Percentiles rank a stretch among this genome's conserved stretches.
Conservation (phyloP, 2,329 filamentous ascomycete genomes). For the Penicillium sp. region DNA sequence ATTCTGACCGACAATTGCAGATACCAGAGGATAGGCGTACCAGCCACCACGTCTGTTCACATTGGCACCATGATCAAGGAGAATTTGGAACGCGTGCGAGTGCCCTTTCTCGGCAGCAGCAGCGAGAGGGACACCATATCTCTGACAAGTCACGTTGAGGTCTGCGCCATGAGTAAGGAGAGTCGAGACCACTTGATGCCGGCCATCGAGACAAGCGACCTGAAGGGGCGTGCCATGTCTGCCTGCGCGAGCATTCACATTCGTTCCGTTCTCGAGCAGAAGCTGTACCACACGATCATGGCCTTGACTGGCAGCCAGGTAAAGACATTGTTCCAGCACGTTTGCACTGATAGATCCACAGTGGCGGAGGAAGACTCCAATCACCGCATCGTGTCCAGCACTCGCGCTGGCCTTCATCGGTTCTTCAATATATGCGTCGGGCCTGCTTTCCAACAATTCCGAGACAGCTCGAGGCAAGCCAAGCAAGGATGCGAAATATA, state of each 20-base stretch:
- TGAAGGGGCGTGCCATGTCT: not conserved
- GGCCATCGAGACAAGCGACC: not conserved
- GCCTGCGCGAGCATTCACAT: not conserved
- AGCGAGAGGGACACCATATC: not conserved
- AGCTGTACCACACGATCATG: not conserved
- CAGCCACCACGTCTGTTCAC: not conserved
- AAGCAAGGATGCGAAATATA: not conserved
- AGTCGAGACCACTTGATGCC: not conserved
- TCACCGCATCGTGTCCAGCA: not conserved
- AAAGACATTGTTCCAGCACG: not conserved
- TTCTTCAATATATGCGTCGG: not conserved
- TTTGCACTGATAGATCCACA: not conserved
- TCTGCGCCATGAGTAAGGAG: not conserved
- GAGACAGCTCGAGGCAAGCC: not conserved
- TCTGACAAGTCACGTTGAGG: not conserved
- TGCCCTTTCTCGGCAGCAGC: not conserved
- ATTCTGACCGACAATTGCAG: not conserved
- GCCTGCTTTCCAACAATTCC: not conserved
- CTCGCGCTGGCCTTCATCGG: not conserved
- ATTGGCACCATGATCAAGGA: not conserved
- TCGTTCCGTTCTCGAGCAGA: not conserved
- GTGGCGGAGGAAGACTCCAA: not conserved
- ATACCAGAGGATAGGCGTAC: not conserved
- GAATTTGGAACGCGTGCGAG: not conserved
- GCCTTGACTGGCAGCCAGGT: not conserved